Evolutionary conservation across 345 rosid species (phyloP), one percentile per base, ranked within the genome.

Genomic region (Euphorbia lathyris): DNA sequence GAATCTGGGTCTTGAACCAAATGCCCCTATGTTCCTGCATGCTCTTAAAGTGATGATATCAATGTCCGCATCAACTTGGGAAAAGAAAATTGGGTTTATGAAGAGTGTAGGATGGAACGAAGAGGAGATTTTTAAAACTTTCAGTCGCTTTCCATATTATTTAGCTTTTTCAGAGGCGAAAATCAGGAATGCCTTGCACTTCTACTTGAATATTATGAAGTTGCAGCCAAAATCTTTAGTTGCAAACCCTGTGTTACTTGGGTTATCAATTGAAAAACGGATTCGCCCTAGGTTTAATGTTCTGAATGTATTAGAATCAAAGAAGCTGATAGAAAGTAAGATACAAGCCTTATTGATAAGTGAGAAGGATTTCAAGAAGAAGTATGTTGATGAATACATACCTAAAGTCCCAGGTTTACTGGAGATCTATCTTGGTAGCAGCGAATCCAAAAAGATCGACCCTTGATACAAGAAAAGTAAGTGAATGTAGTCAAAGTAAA

Each of bases 81-180:
- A 67, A 51, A 77, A 43, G 56, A 80, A 67, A 66, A 50, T 77
- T 9, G 68, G 66, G 27, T 1, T 73, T 16, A n/a, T 77, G 23
- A 62, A 77, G 74, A 77, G 81, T 56, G 10, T 73, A 27, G 83
- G 83, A 1, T 80, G 76, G 74, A 73, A 58, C 20, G 61, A 74
- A 25, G 74, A 77, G 43, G 76, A 80, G 9, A 70, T 74, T 38
- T 27, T 73, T 1, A 23, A 25, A 10, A 52, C 57, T 32, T 80
- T 80, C 56, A 60, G 27, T 57, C 27, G 55, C 20, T 0, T 27
- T 7, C 79, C 81, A 0, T 19, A 9, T 23, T 3, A 6, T 26
- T 73, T 69, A 26, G 43, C 62, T 63, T 7, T 13, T 48, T 68
- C 80, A 3, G 76, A 70, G 69, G 67, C 66, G 47, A 80, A 67